Percentiles rank a stretch among this genome's conserved stretches.
Evolutionary conservation across 75 land plant species (phyloP).

Genomic region (Isoetes taiwanensis): DNA sequence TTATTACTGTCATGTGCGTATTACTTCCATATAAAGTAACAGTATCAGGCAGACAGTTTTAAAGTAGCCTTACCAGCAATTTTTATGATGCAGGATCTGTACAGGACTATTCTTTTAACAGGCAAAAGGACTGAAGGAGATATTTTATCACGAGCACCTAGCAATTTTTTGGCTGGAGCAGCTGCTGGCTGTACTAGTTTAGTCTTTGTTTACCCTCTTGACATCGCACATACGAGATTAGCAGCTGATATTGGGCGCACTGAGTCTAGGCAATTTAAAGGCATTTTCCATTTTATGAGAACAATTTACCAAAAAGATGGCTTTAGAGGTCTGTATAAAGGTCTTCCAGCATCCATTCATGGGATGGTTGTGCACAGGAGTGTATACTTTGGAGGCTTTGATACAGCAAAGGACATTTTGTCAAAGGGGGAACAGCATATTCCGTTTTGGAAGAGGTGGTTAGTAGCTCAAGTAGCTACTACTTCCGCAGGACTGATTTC

Average conservation of each 20-base stretch:
- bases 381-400: slow-evolving; percentile 92
- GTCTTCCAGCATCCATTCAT: slow-evolving; percentile 82
- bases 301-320: slow-evolving; percentile 76
- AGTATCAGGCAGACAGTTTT: too few relatives aligned
- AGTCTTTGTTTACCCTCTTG: slow-evolving; percentile 85
- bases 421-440: slow-evolving; percentile 27
- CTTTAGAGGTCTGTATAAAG: slow-evolving; percentile 58
- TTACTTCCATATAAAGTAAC: too few relatives aligned
- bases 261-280: slow-evolving; percentile 66
- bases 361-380: slow-evolving; percentile 92
- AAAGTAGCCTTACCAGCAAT: neutral
- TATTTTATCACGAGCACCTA: slow-evolving; percentile 31
- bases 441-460: slow-evolving; percentile 84
- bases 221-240: slow-evolving; percentile 87
- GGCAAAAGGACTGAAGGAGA: slow-evolving; percentile 19
- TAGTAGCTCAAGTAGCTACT: slow-evolving; percentile 70
- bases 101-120: slow-evolving; percentile 40
- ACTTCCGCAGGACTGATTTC: slow-evolving; percentile 83
- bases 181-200: slow-evolving; percentile 85
- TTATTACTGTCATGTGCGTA: neutral
- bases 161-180: slow-evolving; percentile 77
- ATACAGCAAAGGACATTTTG: slow-evolving; percentile 71
- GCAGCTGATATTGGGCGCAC: slow-evolving; percentile 77
- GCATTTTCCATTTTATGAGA: slow-evolving; percentile 55
- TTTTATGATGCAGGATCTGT: slow-evolving; percentile 56